A percentile compares a stretch with the other conserved stretches of the same genome.
Conservation (phyloP, 345 rosid genomes). For the Noccaea caerulescens region DNA sequence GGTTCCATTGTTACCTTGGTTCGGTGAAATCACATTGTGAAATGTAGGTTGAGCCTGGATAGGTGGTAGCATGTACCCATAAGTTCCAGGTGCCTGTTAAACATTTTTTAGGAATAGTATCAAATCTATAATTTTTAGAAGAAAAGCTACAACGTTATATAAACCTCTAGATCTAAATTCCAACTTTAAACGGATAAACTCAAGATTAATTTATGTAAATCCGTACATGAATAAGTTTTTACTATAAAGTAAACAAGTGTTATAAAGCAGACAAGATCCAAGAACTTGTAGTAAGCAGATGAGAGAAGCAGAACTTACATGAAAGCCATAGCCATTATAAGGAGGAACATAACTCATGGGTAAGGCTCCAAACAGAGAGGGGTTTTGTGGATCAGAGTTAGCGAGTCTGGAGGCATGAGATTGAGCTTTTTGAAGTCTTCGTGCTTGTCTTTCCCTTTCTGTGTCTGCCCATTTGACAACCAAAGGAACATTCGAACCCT, state of each 20-base stretch:
- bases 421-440: conserved; percentile 87
- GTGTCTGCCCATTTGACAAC: conserved; percentile 99
- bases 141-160: too few species aligned
- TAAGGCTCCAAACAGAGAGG: conserved; percentile 83
- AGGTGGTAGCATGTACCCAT: conserved; percentile 87
- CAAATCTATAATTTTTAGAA: neutral
- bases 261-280: neutral
- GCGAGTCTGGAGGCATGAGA: conserved; percentile 59
- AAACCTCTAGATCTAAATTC: too few species aligned
- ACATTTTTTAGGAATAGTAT: neutral
- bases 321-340: conserved; percentile 90
- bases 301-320: conserved; percentile 51
- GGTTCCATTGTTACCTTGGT: conserved; percentile 52
- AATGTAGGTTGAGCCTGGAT: conserved; percentile 78
- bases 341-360: conserved; percentile 86
- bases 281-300: neutral
- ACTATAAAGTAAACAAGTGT: too few species aligned
- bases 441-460: conserved; percentile 91
- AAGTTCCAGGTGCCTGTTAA: conserved; percentile 79
- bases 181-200: too few species aligned
- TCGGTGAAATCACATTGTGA: conserved; percentile 69
- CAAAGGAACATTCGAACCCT: conserved; percentile 96
- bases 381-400: conserved; percentile 68
- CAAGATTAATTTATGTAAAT: too few species aligned
- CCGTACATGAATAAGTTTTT: too few species aligned